Evolutionary conservation across 2,329 filamentous ascomycete genomes (phyloP), one percentile per base, ranked within the genome.

Genomic region (Arthrobotrys iridis): DNA sequence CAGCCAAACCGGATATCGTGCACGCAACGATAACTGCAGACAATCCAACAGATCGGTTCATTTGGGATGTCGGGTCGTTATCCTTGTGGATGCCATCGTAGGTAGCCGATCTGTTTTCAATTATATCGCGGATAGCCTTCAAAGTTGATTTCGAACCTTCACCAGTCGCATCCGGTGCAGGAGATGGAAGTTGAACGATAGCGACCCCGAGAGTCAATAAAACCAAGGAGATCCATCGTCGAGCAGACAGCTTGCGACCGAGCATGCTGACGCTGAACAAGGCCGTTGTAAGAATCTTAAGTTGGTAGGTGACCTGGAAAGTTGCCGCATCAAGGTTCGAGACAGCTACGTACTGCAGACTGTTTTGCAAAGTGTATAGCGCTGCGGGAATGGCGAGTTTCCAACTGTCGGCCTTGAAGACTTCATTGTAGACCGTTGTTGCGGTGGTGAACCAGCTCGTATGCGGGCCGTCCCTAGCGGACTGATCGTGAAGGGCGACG

Each of bases 321-420:
- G 94, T 93, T 3, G 95, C 93, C 0, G 94, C 91, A 80, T 96
- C 93, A 79, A 98, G 83, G 78, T 98, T 97, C 76, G 92, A 93
- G 8, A 97, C 88, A 0, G 93, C 94, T 60, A 96, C 87, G 80
- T 97, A 99, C 82, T 97, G 93, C 63, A 98, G 84, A n/a, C 91
- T 91, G 80, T 97, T 98, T 80, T 97, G 93, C 26, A 97, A 82
- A 0, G 94, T 97, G 81, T 97, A 98, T 1, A 98, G 85, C 3
- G 89, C 86, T 2, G 94, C 95, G 0, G 94, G 95, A 43, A 98
- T 89, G 6, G 92, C 93, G 77, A 99, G 84, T 82, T 97, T 97
- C 94, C 94, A 98, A 78, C 93, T 93, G 81, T 98, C 95, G 7
- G 91, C 90, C 0, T 91, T 90, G 81, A 98, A 96, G 13, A 97